Evolutionary conservation across 2,329 filamentous ascomycete species (phyloP), one percentile per base, ranked within the genome.

Genomic region (Parafenestella ontariensis): DNA sequence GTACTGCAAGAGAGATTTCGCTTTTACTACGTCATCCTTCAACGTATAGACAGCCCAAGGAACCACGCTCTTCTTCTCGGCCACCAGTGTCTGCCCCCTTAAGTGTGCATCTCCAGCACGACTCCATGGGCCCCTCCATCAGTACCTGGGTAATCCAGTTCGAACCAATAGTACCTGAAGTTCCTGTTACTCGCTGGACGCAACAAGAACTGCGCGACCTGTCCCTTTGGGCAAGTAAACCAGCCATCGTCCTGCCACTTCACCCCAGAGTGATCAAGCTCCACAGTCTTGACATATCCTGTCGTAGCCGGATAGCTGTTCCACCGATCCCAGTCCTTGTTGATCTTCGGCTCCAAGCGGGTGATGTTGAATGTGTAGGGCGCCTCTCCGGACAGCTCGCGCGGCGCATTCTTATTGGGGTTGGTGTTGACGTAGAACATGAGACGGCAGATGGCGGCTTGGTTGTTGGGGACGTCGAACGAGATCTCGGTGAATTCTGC

Each of bases 381-480:
- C 0, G 54, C 36, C 11, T 55, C 44, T 49, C 66, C 68, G 33
- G 46, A 59, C 42, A 71, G 54, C 1, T 23, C 31, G 51, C 63
- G 59, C 0, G 70, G 69, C 0, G 68, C 62, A 33, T 56, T 56
- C 11, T 59, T 65, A 11, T 17, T 13, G 9, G 56, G 31, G 36
- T 64, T 52, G 1, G 50, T 61, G 55, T 65, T 68, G 54, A 73
- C 51, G 43, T 51, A 48, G 53, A 74, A 73, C 15, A 59, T 54
- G 9, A 75, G 50, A 17, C 57, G 55, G 56, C 71, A 75, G 40
- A 33, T 58, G 21, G 43, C 40, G 18, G 66, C 70, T 17, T 41
- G 46, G 43, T 66, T 69, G 50, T 49, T 34, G 40, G 68, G 69
- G 4, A 73, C 56, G 45, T 75, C 72, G 56, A 73, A 75, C 36